phyloP scores from a whole-genome alignment of 257 asterid genomes.

The Penstemon eatonii region DNA sequence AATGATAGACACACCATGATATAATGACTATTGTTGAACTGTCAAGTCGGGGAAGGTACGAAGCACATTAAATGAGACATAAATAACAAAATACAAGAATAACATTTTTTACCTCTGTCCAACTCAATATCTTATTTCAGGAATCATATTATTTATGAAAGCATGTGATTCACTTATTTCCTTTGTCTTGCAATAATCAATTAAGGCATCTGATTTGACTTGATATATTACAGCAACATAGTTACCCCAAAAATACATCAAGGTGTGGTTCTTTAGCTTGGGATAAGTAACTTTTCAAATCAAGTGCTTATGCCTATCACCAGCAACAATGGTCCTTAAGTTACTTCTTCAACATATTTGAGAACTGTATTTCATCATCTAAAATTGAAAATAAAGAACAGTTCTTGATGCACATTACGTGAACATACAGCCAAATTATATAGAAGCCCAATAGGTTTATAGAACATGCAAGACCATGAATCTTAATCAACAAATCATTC shows the following conservation, averaged over 20 bases:
- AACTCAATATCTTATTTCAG: background rate
- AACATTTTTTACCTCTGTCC: background rate
- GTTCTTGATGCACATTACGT: background rate
- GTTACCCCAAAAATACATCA: too few species aligned
- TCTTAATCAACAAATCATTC: background rate
- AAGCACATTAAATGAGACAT: background rate
- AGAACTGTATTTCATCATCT: background rate
- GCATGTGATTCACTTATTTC: too few species aligned
- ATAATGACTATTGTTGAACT: background rate
- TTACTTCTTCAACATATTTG: too few species aligned
- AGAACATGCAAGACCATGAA: background rate
- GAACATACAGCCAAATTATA: background rate
- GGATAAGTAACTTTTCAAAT: too few species aligned
- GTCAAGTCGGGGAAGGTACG: background rate
- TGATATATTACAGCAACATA: too few species aligned
- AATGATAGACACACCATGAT: background rate
- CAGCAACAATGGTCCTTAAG: too few species aligned
- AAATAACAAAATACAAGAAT: background rate
- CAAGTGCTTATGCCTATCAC: too few species aligned
- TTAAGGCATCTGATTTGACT: too few species aligned
- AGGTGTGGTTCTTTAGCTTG: too few species aligned
- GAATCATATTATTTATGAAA: background rate
- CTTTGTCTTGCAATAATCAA: background rate
- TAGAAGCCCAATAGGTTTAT: background rate
- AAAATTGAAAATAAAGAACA: background rate